Percentiles rank a stretch among this genome's conserved stretches.
These are phyloP conservation scores for Pythium dissimile DNA, from an alignment of 352 stramenopile species.

Conservation along the genomic window DNA sequence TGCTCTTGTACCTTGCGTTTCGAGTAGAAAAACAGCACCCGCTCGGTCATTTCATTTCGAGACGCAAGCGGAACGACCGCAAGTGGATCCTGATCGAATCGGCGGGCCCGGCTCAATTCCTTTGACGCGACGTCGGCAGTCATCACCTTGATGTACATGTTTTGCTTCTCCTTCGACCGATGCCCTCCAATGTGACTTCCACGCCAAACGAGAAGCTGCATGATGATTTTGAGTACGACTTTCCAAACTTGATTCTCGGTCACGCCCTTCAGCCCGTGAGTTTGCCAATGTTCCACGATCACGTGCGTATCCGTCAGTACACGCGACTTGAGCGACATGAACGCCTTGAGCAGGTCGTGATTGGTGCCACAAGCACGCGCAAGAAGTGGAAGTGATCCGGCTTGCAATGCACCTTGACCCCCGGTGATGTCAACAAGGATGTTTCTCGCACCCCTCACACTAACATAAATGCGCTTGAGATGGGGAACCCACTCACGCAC, in stretches of 20 bases:
- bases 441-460: constrained; percentile 44
- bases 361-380: constrained; percentile 28
- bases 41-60: constrained; percentile 69
- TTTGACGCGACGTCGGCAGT: constrained; percentile 49
- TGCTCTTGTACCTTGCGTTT: constrained; percentile 61
- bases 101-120: constrained; percentile 28
- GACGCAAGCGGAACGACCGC: constrained; percentile 39
- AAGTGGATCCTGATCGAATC: constrained; percentile 11
- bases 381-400: constrained; percentile 40
- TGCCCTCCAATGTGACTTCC: constrained; percentile 44
- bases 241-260: constrained; percentile 60
- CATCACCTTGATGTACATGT: constrained; percentile 47
- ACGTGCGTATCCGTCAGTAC: constrained; percentile 40
- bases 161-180: constrained; percentile 43
- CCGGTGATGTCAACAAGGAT: constrained; percentile 43
- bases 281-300: constrained; percentile 50
- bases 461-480: constrained; percentile 41
- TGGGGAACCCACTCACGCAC: constrained; percentile 46
- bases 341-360: constrained; percentile 26
- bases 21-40: constrained; percentile 54
- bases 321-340: constrained; percentile 37
- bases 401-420: constrained; percentile 27
- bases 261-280: constrained; percentile 35
- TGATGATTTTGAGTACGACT: constrained; percentile 40
- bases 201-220: constrained; percentile 52